Base-by-base conservation (phyloP, 306 rosid species). In the Benincasa hispida region DNA sequence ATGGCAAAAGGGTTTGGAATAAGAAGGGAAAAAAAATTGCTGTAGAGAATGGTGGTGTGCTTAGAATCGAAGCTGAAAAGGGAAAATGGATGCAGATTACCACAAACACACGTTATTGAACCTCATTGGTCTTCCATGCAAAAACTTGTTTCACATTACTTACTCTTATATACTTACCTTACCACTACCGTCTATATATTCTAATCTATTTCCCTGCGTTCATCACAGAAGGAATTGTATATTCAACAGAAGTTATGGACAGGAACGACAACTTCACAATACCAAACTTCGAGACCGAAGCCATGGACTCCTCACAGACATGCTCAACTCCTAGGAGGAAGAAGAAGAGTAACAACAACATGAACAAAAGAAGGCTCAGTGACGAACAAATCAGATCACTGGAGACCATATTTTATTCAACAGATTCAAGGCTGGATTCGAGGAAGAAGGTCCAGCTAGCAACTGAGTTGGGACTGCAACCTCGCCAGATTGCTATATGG, bases 401-500 rank as follows among this genome's bases (percentile, higher is more conserved):
- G 48, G 97, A 92, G 83, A 81, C 91, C 13, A 87, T 87, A 74
- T 94, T 90, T 50, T 92, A 92, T 28, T 48, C 28, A 80, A 81
- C 92, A 2, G 96, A 94, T 34, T 84, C 99, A 2, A 90, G 89
- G 93, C 87, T 94, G 0, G 96, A 94, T 78, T 90, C 97, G 17
- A 88, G 83, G 83, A 90, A 89, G 90, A 92, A 89, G 89, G 54
- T 89, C 81, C 89, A 91, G 60, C 75, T 94, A 1, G 99, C 99
- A 17, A 81, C 85, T 79, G 92, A 94, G 82, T 89, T 94, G 48
- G 97, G 96, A 21, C 72, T 94, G 79, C 98, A 94, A 37, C 98
- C 98, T 35, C 87, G 95, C 59, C 99, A 94, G 78, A 93, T 94
- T 34, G 92, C 99, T 17, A 91, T 91, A 75, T 94, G 99, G 99